These are phyloP conservation scores for Starmerella potacharoeniae DNA, from an alignment of 805 yeast genomes.

Conservation along the genomic window DNA sequence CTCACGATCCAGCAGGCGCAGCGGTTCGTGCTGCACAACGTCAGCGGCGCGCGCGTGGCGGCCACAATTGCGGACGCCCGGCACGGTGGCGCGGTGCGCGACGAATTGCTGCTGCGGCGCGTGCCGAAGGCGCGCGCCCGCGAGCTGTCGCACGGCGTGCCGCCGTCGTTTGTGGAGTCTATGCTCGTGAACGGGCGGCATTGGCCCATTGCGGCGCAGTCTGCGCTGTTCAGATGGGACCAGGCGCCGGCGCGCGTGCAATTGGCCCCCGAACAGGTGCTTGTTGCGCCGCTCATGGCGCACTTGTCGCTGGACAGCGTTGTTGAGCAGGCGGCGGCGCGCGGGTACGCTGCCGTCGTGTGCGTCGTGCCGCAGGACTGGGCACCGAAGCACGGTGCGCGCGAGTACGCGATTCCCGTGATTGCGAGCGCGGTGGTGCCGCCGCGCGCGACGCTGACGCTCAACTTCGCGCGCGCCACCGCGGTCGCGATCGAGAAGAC, in stretches of 20 bases:
- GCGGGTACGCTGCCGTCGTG: conserved; percentile 2
- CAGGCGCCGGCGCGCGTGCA: background rate
- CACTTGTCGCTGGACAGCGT: background rate
- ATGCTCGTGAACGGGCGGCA: background rate
- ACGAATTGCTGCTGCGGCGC: background rate
- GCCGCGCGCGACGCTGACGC: background rate
- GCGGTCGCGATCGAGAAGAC: background rate
- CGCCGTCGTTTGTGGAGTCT: background rate
- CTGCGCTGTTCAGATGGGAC: background rate
- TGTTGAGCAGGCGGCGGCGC: background rate
- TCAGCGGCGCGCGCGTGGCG: background rate
- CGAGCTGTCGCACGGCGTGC: background rate
- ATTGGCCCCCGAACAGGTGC: background rate
- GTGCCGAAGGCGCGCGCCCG: background rate
- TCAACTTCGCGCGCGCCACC: background rate
- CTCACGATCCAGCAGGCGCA: conserved; percentile 16
- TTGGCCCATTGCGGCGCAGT: background rate
- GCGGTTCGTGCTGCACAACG: conserved; percentile 11
- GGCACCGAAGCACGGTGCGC: conserved; percentile 10
- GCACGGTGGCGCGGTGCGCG: background rate
- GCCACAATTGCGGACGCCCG: background rate
- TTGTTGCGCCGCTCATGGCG: background rate
- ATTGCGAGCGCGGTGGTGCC: conserved; percentile 1
- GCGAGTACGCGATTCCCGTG: conserved; percentile 11
- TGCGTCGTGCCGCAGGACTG: conserved; percentile 9